Base-by-base conservation (phyloP, 768 basidiomycete species). In the Auriscalpium orientale region DNA sequence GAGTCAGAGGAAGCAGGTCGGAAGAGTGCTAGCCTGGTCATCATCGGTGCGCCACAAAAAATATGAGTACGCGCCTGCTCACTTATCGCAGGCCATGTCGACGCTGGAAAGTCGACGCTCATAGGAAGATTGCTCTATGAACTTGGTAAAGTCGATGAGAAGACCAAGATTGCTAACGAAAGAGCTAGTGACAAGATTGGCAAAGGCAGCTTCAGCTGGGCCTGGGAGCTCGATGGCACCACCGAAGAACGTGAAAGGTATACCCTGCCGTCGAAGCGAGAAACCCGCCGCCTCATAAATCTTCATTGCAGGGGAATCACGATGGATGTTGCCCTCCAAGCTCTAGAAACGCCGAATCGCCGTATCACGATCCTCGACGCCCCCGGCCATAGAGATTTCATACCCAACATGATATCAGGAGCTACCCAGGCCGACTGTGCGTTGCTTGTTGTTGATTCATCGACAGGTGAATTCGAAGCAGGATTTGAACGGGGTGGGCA, bases 321-420 rank as follows among this genome's bases (percentile, higher is more conserved):
- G 0, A 98, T 98, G 86, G 97, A 98, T 66, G 89, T 99, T 55
- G 95, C 94, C 2, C 77, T 86, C 52, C 88, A 94, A 64, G 82
- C 84, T 46, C 75, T 92, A 57, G 68, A 78, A 6, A 98, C 94
- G 0, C 73, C 82, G 0, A 79, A 86, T 60, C 80, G 89, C 50
- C 80, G 84, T 59, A 84, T 98, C 61, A 97, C 93, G 1, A 82
- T 99, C n/a, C 80, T 99, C 34, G 97, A 99, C 64, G 95, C 95
- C 0, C 97, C 97, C 0, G 97, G 97, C 0, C 97, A 99, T 71
- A 88, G 85, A 61, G 97, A 99, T 66, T 98, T 98, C 64, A 89
- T 99, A 59, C 97, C 97, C 1, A 98, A 98, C 67, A 98, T 98
- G 95, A 99, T 99, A 52, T 98, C 95, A 0, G 97, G 97, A 1